Conservation (phyloP, 1,284 basidiomycete genomes). For the Ceratobasidium papillatum region DNA sequence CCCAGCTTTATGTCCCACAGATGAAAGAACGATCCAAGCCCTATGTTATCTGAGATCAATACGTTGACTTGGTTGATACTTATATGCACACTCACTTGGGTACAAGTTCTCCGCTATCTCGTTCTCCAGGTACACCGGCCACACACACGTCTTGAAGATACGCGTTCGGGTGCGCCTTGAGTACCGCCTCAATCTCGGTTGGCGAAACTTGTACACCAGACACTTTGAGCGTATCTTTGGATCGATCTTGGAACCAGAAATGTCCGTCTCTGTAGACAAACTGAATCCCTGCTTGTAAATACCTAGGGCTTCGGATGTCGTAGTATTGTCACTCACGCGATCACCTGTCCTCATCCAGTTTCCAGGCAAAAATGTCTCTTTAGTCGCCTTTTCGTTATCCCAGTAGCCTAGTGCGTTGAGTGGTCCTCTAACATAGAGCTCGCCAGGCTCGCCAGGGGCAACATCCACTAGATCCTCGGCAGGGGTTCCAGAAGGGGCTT, state of each 20-base stretch:
- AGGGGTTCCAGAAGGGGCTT: slow-evolving; percentile 34
- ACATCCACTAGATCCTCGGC: slow-evolving; percentile 28
- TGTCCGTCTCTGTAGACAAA: slow-evolving; percentile 21
- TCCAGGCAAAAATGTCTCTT: slow-evolving; percentile 65
- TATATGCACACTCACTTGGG: slow-evolving; percentile 18
- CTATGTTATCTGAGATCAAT: slow-evolving; percentile 58
- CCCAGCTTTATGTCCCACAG: slow-evolving; percentile 60
- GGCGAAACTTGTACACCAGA: slow-evolving; percentile 77
- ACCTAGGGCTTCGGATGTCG: background rate
- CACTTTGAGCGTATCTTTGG: slow-evolving; percentile 62
- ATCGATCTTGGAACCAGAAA: slow-evolving; percentile 66
- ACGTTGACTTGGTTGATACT: background rate
- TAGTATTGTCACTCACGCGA: slow-evolving; percentile 58
- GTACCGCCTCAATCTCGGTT: slow-evolving; percentile 70
- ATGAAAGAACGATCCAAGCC: slow-evolving; percentile 75
- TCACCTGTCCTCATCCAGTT: slow-evolving; percentile 81
- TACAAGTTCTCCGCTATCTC: slow-evolving; percentile 28
- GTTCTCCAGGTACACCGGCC: slow-evolving; percentile 62
- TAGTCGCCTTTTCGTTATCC: slow-evolving; percentile 70
- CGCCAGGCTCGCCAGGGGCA: slow-evolving; percentile 65
- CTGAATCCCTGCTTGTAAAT: background rate
- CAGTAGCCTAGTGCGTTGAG: slow-evolving; percentile 66
- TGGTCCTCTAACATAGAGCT: slow-evolving; percentile 63
- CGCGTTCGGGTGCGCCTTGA: slow-evolving; percentile 65
- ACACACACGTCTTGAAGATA: slow-evolving; percentile 70